phyloP scores from a whole-genome alignment of 108 stramenopile genomes.

The Cyclotella choctawhatcheeana region DNA sequence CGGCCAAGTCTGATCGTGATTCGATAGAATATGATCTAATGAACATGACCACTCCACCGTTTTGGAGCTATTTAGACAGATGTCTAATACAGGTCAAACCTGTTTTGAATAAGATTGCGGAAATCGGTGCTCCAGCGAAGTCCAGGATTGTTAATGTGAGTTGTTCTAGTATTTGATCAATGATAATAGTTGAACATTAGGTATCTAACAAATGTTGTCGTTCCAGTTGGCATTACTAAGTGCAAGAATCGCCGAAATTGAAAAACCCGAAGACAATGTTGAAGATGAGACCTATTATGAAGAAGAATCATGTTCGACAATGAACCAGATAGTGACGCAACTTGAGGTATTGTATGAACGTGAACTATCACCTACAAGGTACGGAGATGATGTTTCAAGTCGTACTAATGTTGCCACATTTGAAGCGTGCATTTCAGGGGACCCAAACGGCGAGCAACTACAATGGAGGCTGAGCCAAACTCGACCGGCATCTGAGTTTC shows the following conservation, averaged over 20 bases:
- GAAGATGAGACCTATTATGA: constrained; percentile 30
- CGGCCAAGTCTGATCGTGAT: constrained; percentile 29
- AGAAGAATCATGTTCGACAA: constrained; percentile 18
- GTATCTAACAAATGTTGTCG: not conserved
- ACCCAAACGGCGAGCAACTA: constrained; percentile 37
- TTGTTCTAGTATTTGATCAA: not conserved
- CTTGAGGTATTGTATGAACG: constrained; percentile 51
- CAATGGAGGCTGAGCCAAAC: constrained; percentile 31
- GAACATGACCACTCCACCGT: constrained; percentile 37
- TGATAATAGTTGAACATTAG: not conserved
- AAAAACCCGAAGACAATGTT: constrained; percentile 17
- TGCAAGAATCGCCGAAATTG: constrained; percentile 38
- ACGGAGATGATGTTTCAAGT: constrained; percentile 6
- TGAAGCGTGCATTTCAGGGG: constrained; percentile 40
- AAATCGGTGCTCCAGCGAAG: not conserved
- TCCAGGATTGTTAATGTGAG: constrained; percentile 9
- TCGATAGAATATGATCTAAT: constrained; percentile 28
- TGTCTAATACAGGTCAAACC: constrained; percentile 1
- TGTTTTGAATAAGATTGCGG: constrained; percentile 3
- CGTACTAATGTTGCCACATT: constrained; percentile 36
- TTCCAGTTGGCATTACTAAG: constrained; percentile 37
- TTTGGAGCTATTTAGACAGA: constrained; percentile 1
- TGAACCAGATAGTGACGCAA: constrained; percentile 37
- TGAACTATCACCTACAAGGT: constrained; percentile 5
- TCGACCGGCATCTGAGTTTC: constrained; percentile 19